Evolutionary conservation across 2,329 filamentous ascomycete genomes (phyloP).

Genomic region (Fusarium hostae): DNA sequence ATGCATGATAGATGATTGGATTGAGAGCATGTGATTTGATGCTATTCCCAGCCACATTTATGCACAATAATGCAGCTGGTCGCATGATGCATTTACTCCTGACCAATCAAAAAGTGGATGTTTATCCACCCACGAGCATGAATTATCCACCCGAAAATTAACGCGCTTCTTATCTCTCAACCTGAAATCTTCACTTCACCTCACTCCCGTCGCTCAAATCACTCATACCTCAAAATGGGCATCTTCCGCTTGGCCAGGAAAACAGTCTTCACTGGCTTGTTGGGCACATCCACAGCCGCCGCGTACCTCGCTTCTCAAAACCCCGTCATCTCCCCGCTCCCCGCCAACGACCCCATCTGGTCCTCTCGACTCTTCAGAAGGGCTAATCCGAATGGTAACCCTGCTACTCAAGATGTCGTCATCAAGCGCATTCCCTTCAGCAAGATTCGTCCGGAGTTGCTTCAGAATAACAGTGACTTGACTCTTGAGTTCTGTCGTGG

Average conservation of each 20-base stretch:
- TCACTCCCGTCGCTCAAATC: background rate
- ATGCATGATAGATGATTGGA: background rate
- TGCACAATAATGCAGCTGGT: slow-evolving; percentile 1
- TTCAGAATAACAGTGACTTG: slow-evolving; percentile 68
- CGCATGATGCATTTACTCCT: background rate
- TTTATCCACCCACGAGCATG: slow-evolving; percentile 19
- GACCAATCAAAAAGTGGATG: background rate
- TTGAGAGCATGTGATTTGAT: background rate
- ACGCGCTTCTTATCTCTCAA: slow-evolving; percentile 29
- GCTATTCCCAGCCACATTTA: slow-evolving; percentile 8
- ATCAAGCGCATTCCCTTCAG: slow-evolving; percentile 70
- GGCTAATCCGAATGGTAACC: slow-evolving; percentile 72
- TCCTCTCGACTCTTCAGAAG: slow-evolving; percentile 64
- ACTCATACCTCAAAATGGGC: slow-evolving; percentile 57
- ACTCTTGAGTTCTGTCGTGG: slow-evolving; percentile 74
- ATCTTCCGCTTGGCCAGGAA: slow-evolving; percentile 61
- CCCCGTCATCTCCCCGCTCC: slow-evolving; percentile 66
- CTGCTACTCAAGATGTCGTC: slow-evolving; percentile 72
- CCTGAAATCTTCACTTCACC: background rate
- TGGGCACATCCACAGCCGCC: slow-evolving; percentile 60
- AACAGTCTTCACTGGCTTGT: slow-evolving; percentile 57
- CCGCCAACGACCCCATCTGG: slow-evolving; percentile 71
- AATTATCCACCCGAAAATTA: slow-evolving; percentile 9
- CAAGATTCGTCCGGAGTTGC: slow-evolving; percentile 72
- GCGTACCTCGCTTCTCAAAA: slow-evolving; percentile 64